phyloP scores from a whole-genome alignment of 2,329 filamentous ascomycete genomes.

The Aureobasidium sp. region DNA sequence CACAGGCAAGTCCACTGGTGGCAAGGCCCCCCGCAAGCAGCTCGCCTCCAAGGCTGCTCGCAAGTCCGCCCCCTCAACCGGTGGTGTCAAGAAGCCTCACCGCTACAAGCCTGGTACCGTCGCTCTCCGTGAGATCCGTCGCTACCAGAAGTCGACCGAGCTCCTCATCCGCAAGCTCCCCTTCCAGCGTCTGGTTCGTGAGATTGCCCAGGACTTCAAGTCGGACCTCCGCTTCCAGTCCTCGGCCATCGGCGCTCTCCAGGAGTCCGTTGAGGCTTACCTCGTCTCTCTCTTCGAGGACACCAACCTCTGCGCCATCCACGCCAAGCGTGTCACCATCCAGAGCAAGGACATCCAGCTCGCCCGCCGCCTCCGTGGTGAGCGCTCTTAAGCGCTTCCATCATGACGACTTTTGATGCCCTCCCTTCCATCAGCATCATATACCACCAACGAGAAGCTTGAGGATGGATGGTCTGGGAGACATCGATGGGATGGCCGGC shows the following conservation, averaged over 20 bases:
- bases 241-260: constrained; percentile 84
- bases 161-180: constrained; percentile 75
- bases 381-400: constrained; percentile 42
- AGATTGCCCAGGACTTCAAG: constrained; percentile 61
- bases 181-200: constrained; percentile 71
- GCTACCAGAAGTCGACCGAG: constrained; percentile 84
- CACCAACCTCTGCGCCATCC: constrained; percentile 91
- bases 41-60: constrained; percentile 98
- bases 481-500: constrained; percentile 19
- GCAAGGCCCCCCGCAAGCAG: constrained; percentile 81
- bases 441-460: constrained; percentile 15
- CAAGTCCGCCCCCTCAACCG: constrained; percentile 95
- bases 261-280: constrained; percentile 95
- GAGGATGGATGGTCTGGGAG: constrained; percentile 15
- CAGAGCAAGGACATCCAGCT: constrained; percentile 71
- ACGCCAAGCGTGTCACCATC: constrained; percentile 93
- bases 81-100: constrained; percentile 55
- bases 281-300: constrained; percentile 95
- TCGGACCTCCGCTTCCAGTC: constrained; percentile 88
- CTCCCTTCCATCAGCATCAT: constrained; percentile 13
- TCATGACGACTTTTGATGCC: constrained; percentile 19
- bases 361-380: constrained; percentile 54
- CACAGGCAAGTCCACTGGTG: constrained; percentile 66
- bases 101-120: constrained; percentile 58
- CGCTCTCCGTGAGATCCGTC: constrained; percentile 84